Base-by-base conservation (phyloP, 2,329 filamentous ascomycete species). In the Westerdykella aurantiaca region DNA sequence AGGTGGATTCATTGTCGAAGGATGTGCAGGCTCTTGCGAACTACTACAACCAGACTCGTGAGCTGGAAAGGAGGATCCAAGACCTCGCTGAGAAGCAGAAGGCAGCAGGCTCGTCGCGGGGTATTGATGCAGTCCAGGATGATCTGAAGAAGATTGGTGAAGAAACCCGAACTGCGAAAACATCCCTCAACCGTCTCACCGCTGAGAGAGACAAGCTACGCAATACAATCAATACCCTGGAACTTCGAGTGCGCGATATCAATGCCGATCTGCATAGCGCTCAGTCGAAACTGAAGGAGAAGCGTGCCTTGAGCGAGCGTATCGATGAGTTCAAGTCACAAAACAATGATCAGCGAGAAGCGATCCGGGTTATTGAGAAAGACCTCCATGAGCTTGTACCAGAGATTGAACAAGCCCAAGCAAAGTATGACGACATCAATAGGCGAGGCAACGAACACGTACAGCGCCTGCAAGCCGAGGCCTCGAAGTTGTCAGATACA, bases 41-140 rank as follows among this genome's bases (percentile, higher is more conserved):
- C 63, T 84, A 84, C 35, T 72, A 81, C 50, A 78, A 75, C 47
- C 88, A 95, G 37, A 85, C 91, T 47, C 73, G 74, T 38, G 82
- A 83, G 31, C 81, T 87, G 5, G 80, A 86, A 56, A 70, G 71
- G 33, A 85, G 95, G 63, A 84, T 96, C 39, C 75, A 84, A 44
- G 81, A 86, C 42, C 78, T 95, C 39, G 75, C 80, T 45, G 81
- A 82, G 7, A 88, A 89, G 53, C 86, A 96, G 60, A 81, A 85
- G 57, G 79, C 83, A 12, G 74, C 77, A 21, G 78, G 79, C 11
- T 66, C 76, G 9, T 78, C 80, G 12, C 81, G 87, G 49, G 86
- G 86, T 23, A 77, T 88, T 6, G 86, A 95, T 42, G 86, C 93
- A 52, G 89, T 97, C 42, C 86, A 93, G 55, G 82, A 86, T 42